A percentile compares a stretch with the other conserved stretches of the same genome.
Conservation (phyloP, 106 monocot genomes). For the Platanthera guangdongensis region DNA sequence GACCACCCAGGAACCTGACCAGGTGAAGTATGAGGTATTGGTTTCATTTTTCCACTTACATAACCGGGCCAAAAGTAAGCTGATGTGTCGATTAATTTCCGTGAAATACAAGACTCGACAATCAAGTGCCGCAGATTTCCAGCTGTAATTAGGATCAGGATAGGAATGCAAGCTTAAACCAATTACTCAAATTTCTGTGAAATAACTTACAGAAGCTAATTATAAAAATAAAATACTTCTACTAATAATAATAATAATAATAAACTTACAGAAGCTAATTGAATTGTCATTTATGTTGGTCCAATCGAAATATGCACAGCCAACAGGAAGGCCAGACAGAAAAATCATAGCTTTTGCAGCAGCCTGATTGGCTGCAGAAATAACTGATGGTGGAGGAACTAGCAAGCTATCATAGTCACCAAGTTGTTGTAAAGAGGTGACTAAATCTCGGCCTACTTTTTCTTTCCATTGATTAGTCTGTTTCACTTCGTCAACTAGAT, state of each 20-base stretch:
- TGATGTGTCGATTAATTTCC: constrained; percentile 82
- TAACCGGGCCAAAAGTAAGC: constrained; percentile 95
- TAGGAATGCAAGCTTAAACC: neutral
- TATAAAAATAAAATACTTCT: neutral
- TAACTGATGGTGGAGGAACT: constrained; percentile 57
- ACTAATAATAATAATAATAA: neutral
- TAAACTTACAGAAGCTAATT: constrained; percentile 59
- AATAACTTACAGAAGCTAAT: neutral
- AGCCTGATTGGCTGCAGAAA: constrained; percentile 81
- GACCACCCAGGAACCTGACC: constrained; percentile 77
- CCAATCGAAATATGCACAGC: constrained; percentile 49
- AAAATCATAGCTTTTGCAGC: constrained; percentile 85
- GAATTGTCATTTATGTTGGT: constrained; percentile 44
- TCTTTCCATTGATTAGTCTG: constrained; percentile 30
- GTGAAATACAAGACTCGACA: constrained; percentile 92
- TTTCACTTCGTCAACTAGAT: constrained; percentile 15
- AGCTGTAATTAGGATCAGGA: constrained; percentile 36
- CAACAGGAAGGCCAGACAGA: constrained; percentile 61
- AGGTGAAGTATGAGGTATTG: constrained; percentile 47
- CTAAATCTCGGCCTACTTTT: constrained; percentile 44
- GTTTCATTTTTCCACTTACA: constrained; percentile 46
- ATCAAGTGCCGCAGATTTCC: constrained; percentile 96
- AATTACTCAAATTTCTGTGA: neutral
- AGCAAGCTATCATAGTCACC: constrained; percentile 82
- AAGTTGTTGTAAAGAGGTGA: constrained; percentile 60